These are phyloP conservation scores for Diatrype stigma DNA, from an alignment of 2,329 filamentous ascomycete species.

Conservation along the genomic window DNA sequence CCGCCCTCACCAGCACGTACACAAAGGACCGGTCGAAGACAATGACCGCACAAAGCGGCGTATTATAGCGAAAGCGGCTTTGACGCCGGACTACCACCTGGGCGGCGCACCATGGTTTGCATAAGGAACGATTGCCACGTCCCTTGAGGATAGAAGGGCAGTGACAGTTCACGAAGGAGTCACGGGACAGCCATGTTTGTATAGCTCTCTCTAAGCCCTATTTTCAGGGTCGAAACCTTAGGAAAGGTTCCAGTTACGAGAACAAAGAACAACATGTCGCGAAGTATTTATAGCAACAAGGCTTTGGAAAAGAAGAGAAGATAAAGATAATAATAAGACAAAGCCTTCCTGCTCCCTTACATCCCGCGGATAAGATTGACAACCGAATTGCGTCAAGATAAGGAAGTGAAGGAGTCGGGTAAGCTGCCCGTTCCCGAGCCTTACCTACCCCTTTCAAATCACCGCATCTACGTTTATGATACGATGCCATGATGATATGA, in stretches of 20 bases:
- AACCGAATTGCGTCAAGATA: background rate
- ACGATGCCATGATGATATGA: too few species aligned
- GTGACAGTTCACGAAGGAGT: slow-evolving; percentile 1
- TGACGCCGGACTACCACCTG: slow-evolving; percentile 16
- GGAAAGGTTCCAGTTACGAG: background rate
- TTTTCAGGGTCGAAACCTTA: background rate
- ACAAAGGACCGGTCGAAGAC: slow-evolving; percentile 20
- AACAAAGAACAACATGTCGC: background rate
- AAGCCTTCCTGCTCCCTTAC: too few species aligned
- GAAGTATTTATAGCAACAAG: background rate
- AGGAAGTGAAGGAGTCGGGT: background rate
- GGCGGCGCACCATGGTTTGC: slow-evolving; percentile 14
- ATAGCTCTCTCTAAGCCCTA: background rate
- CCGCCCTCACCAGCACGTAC: slow-evolving; percentile 1
- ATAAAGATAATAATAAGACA: too few species aligned
- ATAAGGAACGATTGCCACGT: slow-evolving; percentile 6
- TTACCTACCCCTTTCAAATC: background rate
- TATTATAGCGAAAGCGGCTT: slow-evolving; percentile 18
- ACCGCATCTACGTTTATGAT: too few species aligned
- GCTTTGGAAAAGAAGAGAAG: too few species aligned
- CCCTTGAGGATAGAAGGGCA: background rate
- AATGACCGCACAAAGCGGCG: slow-evolving; percentile 19
- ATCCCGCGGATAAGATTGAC: too few species aligned
- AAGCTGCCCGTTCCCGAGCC: background rate
- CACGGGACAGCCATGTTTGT: slow-evolving; percentile 2